These are phyloP conservation scores for Mycena indigotica DNA, from an alignment of 768 basidiomycete genomes.

Conservation along the genomic window DNA sequence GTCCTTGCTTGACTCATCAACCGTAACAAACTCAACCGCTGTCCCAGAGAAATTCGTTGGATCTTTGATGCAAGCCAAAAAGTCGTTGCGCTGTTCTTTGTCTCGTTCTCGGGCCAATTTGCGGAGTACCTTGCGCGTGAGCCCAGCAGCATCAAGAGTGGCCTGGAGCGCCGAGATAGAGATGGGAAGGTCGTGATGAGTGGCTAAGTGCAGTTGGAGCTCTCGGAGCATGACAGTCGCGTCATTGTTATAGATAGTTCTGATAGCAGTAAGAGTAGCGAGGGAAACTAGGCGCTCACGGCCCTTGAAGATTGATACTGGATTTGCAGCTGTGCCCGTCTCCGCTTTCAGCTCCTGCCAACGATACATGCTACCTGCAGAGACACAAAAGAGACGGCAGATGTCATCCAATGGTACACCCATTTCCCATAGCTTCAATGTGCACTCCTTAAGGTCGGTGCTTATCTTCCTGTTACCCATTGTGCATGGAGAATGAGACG, in stretches of 20 bases:
- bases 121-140: constrained; percentile 21
- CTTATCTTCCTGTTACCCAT: constrained; percentile 18
- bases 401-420: constrained; percentile 25
- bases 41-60: neutral
- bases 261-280: constrained; percentile 9
- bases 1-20: neutral
- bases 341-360: constrained; percentile 25
- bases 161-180: constrained; percentile 18
- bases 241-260: neutral
- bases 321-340: constrained; percentile 10
- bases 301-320: constrained; percentile 25
- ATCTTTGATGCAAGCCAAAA: neutral
- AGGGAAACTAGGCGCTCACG: constrained; percentile 12
- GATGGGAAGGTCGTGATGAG: constrained; percentile 19
- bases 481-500: neutral
- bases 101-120: constrained; percentile 21
- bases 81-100: neutral
- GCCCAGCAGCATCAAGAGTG: constrained; percentile 17
- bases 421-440: constrained; percentile 19
- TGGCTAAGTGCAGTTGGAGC: neutral
- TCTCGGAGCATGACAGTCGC: neutral
- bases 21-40: neutral
- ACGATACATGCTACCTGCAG: constrained; percentile 21
- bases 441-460: constrained; percentile 22
- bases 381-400: constrained; percentile 18